A percentile compares a stretch with the other conserved stretches of the same genome.
These are phyloP conservation scores for Diaporthe humulicola DNA, from an alignment of 2,329 filamentous ascomycete genomes.

Conservation along the genomic window DNA sequence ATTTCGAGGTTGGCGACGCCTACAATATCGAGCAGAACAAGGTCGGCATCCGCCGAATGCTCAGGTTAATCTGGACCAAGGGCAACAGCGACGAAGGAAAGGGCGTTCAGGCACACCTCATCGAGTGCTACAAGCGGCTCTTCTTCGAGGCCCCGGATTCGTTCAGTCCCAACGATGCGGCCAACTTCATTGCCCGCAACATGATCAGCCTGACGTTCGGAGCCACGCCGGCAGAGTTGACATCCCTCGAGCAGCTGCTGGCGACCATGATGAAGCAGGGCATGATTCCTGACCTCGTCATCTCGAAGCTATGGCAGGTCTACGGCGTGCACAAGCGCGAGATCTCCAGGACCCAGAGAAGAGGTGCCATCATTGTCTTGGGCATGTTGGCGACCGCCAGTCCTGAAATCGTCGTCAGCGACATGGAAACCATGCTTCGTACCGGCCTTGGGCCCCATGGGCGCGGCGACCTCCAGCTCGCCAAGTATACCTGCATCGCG, in stretches of 20 bases:
- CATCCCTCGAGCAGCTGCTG: slow-evolving; percentile 92
- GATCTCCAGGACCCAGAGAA: slow-evolving; percentile 90
- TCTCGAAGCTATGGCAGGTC: slow-evolving; percentile 96
- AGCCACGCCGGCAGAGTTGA: slow-evolving; percentile 93
- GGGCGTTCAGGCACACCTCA: slow-evolving; percentile 94
- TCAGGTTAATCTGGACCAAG: slow-evolving; percentile 98
- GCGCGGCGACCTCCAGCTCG: slow-evolving; percentile 85
- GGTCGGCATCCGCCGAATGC: slow-evolving; percentile 92
- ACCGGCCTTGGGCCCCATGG: slow-evolving; percentile 89
- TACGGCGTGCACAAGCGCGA: slow-evolving; percentile 95
- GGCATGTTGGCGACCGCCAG: slow-evolving; percentile 96
- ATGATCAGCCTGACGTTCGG: slow-evolving; percentile 99
- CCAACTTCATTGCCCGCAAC: slow-evolving; percentile 95
- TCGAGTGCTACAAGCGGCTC: slow-evolving; percentile 94
- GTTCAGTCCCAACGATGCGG: slow-evolving; percentile 89
- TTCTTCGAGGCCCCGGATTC: slow-evolving; percentile 96
- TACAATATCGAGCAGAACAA: slow-evolving; percentile 97
- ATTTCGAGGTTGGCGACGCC: slow-evolving; percentile 93
- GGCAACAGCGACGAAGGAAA: slow-evolving; percentile 99
- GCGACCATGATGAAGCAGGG: slow-evolving; percentile 98
- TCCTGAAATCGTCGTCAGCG: slow-evolving; percentile 91
- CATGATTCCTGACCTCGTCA: slow-evolving; percentile 85
- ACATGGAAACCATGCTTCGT: slow-evolving; percentile 94
- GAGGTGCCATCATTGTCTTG: slow-evolving; percentile 94
- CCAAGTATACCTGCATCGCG: slow-evolving; percentile 96